These are phyloP conservation scores for Vigna mungo DNA, from an alignment of 306 rosid species.

Conservation along the genomic window DNA sequence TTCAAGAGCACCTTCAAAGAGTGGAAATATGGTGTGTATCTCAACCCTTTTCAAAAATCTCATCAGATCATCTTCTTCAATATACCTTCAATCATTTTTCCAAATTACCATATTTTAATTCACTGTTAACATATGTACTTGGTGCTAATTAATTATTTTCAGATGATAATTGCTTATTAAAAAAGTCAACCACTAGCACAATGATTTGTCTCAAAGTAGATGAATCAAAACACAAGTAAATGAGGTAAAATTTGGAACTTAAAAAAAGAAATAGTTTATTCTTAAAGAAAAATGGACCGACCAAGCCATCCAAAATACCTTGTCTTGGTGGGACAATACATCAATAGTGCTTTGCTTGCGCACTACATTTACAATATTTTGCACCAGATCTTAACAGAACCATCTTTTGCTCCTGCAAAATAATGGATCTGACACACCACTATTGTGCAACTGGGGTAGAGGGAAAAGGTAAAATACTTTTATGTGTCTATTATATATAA, in stretches of 20 bases:
- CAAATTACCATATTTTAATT: slow-evolving; percentile 14
- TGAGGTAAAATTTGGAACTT: neutral
- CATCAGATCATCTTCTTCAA: slow-evolving; percentile 65
- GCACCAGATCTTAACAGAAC: neutral
- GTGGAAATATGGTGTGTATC: slow-evolving; percentile 64
- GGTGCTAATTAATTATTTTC: too few relatives aligned
- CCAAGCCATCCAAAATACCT: too few relatives aligned
- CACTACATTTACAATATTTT: neutral
- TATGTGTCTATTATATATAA: too few relatives aligned
- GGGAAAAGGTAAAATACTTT: too few relatives aligned
- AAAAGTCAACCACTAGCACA: neutral
- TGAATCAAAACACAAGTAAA: neutral
- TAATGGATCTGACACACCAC: slow-evolving; percentile 9
- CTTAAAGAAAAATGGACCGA: neutral
- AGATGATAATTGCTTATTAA: neutral
- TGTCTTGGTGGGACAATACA: neutral
- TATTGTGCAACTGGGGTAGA: neutral
- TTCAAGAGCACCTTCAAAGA: slow-evolving; percentile 64
- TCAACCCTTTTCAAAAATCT: slow-evolving; percentile 61
- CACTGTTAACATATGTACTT: neutral
- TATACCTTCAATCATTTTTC: slow-evolving; percentile 49
- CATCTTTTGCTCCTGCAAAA: neutral
- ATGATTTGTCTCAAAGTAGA: neutral
- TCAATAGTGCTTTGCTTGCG: neutral
- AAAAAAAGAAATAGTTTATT: too few relatives aligned